phyloP scores from a whole-genome alignment of 1,284 basidiomycete species.

The Leucoagaricus sp. region DNA sequence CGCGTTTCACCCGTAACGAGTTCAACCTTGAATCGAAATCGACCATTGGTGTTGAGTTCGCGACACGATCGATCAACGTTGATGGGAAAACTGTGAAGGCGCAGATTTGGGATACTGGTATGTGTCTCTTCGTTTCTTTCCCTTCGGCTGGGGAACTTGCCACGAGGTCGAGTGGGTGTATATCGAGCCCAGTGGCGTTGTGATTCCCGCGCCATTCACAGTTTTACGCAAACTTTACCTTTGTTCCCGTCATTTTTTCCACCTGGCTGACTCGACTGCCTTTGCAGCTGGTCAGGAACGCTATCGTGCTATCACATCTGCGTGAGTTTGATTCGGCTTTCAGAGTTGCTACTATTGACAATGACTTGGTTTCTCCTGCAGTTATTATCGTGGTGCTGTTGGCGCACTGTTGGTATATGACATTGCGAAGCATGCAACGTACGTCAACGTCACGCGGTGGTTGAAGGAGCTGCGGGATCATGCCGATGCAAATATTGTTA shows the following conservation, averaged over 20 bases:
- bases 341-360: background rate
- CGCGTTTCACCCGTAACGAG: slow-evolving; percentile 98
- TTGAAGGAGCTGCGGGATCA: slow-evolving; percentile 97
- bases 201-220: background rate
- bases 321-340: slow-evolving; percentile 51
- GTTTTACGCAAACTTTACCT: background rate
- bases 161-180: slow-evolving; percentile 5
- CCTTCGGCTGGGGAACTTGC: background rate
- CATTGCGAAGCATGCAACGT: slow-evolving; percentile 94
- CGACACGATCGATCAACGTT: slow-evolving; percentile 92
- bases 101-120: slow-evolving; percentile 99
- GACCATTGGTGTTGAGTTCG: slow-evolving; percentile 99
- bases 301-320: slow-evolving; percentile 98
- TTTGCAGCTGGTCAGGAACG: slow-evolving; percentile 92
- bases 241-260: background rate
- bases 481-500: slow-evolving; percentile 91
- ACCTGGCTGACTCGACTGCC: slow-evolving; percentile 5
- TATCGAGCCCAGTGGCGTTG: background rate
- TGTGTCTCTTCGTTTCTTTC: slow-evolving; percentile 20
- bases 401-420: slow-evolving; percentile 92
- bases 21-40: slow-evolving; percentile 99
- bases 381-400: slow-evolving; percentile 98
- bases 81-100: slow-evolving; percentile 98
- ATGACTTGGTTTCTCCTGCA: slow-evolving; percentile 31
- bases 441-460: slow-evolving; percentile 96